Base-by-base conservation (phyloP, 352 stramenopile genomes). In the Phytophthora palmivora region DNA sequence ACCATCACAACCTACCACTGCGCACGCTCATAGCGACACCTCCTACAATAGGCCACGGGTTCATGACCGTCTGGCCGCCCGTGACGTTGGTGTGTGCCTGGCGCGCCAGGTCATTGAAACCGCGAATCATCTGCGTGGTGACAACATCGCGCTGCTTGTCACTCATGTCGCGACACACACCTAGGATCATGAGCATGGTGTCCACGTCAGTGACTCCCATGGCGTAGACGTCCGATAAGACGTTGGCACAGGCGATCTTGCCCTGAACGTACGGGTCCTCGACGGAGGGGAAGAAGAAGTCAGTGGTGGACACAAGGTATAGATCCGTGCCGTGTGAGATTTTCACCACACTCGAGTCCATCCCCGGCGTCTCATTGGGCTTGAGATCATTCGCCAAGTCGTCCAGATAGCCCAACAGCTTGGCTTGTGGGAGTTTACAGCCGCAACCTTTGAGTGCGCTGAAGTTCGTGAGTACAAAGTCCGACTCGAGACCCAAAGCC, bases 261-360 rank as follows among this genome's bases (percentile, higher is more conserved):
- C 95, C 95, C 72, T 93, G 83, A 19, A 94, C 73, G 67, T 98
- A 98, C 1, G 95, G 95, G 55, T 97, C 94, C 68, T 98, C 92
- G 43, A 98, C 92, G 16, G 92, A 82, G 4, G 95, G 95, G 76
- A 98, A 98, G 79, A 98, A 98, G 58, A 98, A 98, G 74, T 98
- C 95, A 22, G 95, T 98, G 12, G 92, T 98, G 44, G 87, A 97
- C 59, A 98, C 92, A 43, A 91, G 70, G 54, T 95, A 97, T 56
- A 98, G 72, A 50, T 93, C 88, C 30, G 72, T 74, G 21, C 78
- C 80, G 58, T 94, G 82, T n/a, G 72, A 65, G 50, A 95, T 97
- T 66, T 95, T 93, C 46, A 96, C 85, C 10, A 98, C 89, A 41
- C 86, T 97, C 71, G 88, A 95, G 77, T 96, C 88, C 85, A 96